Percentiles rank a stretch among this genome's conserved stretches.
Evolutionary conservation across 2,329 filamentous ascomycete genomes (phyloP).

Genomic region (Pestalotiopsis sp.): DNA sequence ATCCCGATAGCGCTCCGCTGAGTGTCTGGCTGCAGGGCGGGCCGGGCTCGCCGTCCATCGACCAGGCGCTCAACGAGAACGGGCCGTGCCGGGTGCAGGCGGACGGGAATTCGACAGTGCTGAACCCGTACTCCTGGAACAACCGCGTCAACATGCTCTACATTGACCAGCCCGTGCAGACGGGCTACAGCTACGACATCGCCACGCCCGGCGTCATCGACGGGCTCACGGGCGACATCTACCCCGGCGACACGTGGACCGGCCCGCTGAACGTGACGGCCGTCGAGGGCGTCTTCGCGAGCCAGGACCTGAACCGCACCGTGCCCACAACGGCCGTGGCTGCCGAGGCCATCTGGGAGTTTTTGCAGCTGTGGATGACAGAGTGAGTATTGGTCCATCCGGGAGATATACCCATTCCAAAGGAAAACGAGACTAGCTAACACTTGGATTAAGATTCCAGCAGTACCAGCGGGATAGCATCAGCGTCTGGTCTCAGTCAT

Average conservation of each 20-base stretch:
- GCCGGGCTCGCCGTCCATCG: constrained; percentile 58
- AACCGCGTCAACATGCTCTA: constrained; percentile 66
- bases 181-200: constrained; percentile 32
- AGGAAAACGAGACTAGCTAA: not conserved
- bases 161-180: constrained; percentile 58
- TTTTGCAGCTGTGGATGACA: constrained; percentile 57
- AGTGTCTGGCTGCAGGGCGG: constrained; percentile 65
- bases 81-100: constrained; percentile 55
- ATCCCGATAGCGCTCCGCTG: constrained; percentile 36
- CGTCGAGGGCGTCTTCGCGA: constrained; percentile 45
- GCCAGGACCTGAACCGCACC: constrained; percentile 45
- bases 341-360: constrained; percentile 56
- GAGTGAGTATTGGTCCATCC: constrained; percentile 31
- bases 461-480: constrained; percentile 48
- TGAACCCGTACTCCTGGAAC: constrained; percentile 63
- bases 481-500: constrained; percentile 40
- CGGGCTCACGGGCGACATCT: constrained; percentile 16
- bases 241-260: constrained; percentile 8
- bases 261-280: constrained; percentile 15
- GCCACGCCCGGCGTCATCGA: constrained; percentile 29
- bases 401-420: not conserved
- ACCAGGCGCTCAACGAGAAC: constrained; percentile 53
- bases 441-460: constrained; percentile 39
- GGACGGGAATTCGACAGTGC: constrained; percentile 49
- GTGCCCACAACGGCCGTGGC: constrained; percentile 51